These are phyloP conservation scores for Globisporangium takayamanum DNA, from an alignment of 352 stramenopile genomes.

Conservation along the genomic window DNA sequence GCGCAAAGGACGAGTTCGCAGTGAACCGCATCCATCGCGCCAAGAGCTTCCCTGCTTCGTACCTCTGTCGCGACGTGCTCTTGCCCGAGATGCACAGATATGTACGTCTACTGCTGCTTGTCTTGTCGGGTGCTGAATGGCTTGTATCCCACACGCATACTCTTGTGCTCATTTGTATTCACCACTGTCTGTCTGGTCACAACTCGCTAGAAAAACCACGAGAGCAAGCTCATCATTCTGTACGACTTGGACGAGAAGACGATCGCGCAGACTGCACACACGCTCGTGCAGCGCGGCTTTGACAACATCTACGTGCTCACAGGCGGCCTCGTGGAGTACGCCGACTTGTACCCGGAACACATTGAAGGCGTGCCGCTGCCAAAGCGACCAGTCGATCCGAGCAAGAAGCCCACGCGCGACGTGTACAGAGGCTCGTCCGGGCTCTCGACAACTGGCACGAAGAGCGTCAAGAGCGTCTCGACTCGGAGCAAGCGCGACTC, in stretches of 20 bases:
- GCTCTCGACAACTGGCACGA: constrained; percentile 26
- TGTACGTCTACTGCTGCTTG: constrained; percentile 18
- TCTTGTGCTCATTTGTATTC: no score
- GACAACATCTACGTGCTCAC: constrained; percentile 84
- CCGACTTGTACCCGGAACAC: constrained; percentile 52
- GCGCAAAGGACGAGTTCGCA: constrained; percentile 60
- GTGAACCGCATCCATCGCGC: constrained; percentile 62
- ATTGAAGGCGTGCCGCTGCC: constrained; percentile 56
- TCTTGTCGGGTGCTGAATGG: no score
- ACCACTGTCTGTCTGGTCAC: no score
- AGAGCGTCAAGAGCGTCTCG: constrained; percentile 50
- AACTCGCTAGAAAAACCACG: constrained; percentile 79
- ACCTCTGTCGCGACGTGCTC: constrained; percentile 54
- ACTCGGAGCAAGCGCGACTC: constrained; percentile 39
- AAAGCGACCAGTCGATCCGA: constrained; percentile 41
- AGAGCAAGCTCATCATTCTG: constrained; percentile 67
- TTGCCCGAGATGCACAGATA: constrained; percentile 74
- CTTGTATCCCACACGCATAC: no score
- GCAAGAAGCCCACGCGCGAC: constrained; percentile 47
- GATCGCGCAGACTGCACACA: constrained; percentile 50
- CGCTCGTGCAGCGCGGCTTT: constrained; percentile 73
- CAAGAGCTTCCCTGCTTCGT: constrained; percentile 54
- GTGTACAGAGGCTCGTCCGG: constrained; percentile 49
- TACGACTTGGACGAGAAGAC: constrained; percentile 76
- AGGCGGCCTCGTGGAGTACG: constrained; percentile 55